Evolutionary conservation across 2,329 filamentous ascomycete genomes (phyloP), one percentile per base, ranked within the genome.

Genomic region (Colletotrichum sp.): DNA sequence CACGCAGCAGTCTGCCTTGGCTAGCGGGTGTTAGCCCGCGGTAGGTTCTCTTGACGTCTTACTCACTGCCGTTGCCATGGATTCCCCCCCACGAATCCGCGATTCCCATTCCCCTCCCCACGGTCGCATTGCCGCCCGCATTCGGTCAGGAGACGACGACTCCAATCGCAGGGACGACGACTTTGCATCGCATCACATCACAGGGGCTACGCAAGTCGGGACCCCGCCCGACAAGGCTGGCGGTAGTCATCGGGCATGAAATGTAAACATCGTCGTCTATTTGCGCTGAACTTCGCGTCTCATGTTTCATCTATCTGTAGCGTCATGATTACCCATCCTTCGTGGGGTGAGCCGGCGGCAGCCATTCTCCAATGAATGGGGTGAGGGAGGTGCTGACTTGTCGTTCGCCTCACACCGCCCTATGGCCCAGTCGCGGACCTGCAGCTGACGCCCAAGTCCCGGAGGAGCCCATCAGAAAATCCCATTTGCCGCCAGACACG

Each of bases 341-440:
- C 36, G 29, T 63, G 34, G 34, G 61, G 44, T 25, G 44, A 66
- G 15, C 55, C n/a, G 57, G 49, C 70, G 49, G 25, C 44, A 52
- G 2, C 32, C 13, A 27, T 32, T 72, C 59, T 65, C 65, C 64
- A 76, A 65, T 64, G 34, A 39, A 36, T 34, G 16, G 12, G 52
- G 32, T 19, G 34, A 36, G 57, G 25, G 9, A 25, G 63, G 25
- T 67, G 74, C 74, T 74, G 71, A 74, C 62, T 32, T 71, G 65
- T 39, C 63, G 72, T 64, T 64, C 34, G 49, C 39, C 49, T 74
- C 29, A 76, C 74, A 76, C 74, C 75, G 72, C 72, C 72, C 34
- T 44, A 63, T 22, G 30, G 32, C 34, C 72, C 72, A 71, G 72
- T 52, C n/a, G 62, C 61, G 49, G 72, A 64, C 75, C 71, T 68